These are phyloP conservation scores for Tulasnella sp. DNA, from an alignment of 768 basidiomycete species.

Conservation along the genomic window DNA sequence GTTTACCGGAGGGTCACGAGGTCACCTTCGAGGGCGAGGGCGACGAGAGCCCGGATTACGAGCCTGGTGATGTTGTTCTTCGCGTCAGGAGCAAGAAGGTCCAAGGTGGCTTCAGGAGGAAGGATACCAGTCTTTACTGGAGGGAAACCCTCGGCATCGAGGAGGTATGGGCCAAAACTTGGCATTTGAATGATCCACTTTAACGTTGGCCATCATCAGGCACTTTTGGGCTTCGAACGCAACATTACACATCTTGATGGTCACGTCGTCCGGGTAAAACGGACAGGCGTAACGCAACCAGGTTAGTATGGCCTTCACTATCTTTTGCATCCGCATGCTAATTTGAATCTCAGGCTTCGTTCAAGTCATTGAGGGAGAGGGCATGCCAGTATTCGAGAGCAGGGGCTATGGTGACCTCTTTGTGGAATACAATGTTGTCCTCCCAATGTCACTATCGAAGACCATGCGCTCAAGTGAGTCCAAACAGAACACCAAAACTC, in stretches of 20 bases:
- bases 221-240: constrained; percentile 89
- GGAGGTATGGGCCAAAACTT: constrained; percentile 49
- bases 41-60: constrained; percentile 94
- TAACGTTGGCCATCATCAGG: constrained; percentile 35
- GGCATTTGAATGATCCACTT: constrained; percentile 1
- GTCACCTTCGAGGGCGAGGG: constrained; percentile 93
- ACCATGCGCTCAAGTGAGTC: constrained; percentile 66
- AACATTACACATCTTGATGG: constrained; percentile 91
- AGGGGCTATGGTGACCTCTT: constrained; percentile 65
- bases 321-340: not conserved
- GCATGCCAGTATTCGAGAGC: constrained; percentile 66
- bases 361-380: constrained; percentile 75
- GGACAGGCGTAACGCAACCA: constrained; percentile 84
- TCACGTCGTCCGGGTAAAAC: constrained; percentile 53
- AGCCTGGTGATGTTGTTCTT: constrained; percentile 85
- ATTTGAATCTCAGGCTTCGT: constrained; percentile 51
- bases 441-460: constrained; percentile 61
- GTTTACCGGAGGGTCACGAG: constrained; percentile 89
- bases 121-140: constrained; percentile 87
- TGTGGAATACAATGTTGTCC: constrained; percentile 85
- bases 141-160: constrained; percentile 82
- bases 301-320: constrained; percentile 32
- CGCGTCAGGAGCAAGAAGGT: constrained; percentile 68
- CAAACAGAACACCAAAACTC: no score
- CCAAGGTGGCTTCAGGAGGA: constrained; percentile 74